A percentile compares a stretch with the other conserved stretches of the same genome.
These are phyloP conservation scores for Coniosporium apollinis DNA, from an alignment of 495 filamentous ascomycete species.

Conservation along the genomic window DNA sequence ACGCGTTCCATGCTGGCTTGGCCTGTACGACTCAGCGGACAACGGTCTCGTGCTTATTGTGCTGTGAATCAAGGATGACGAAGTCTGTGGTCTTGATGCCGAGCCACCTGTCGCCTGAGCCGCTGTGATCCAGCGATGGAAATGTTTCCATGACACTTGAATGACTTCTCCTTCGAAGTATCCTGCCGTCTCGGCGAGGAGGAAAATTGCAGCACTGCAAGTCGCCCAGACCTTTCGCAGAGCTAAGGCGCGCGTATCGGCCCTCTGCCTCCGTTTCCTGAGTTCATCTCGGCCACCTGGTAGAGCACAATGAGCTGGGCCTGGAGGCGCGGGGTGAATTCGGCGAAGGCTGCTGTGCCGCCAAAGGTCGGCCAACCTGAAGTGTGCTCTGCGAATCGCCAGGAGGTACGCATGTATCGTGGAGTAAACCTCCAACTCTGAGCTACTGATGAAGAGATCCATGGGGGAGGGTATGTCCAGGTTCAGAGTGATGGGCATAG, in stretches of 20 bases:
- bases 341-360: slow-evolving; percentile 61
- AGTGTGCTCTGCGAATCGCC: slow-evolving; percentile 62
- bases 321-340: slow-evolving; percentile 51
- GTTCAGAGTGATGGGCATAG: slow-evolving; percentile 52
- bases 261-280: slow-evolving; percentile 37
- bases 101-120: not conserved
- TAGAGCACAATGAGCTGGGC: slow-evolving; percentile 44
- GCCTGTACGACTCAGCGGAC: not conserved
- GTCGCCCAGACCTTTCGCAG: slow-evolving; percentile 81
- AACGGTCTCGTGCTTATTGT: not conserved
- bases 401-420: slow-evolving; percentile 75
- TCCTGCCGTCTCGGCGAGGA: slow-evolving; percentile 65
- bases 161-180: slow-evolving; percentile 88
- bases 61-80: not conserved
- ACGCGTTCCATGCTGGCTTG: no score
- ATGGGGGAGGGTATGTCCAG: slow-evolving; percentile 63
- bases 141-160: slow-evolving; percentile 51
- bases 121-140: slow-evolving; percentile 30
- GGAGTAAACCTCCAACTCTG: slow-evolving; percentile 64
- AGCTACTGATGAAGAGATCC: slow-evolving; percentile 65
- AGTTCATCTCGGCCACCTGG: slow-evolving; percentile 37
- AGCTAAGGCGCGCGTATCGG: slow-evolving; percentile 37
- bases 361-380: slow-evolving; percentile 70
- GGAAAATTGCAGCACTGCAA: slow-evolving; percentile 64
- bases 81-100: not conserved